phyloP scores from a whole-genome alignment of 129 eudicot species.

The Calendula officinalis region DNA sequence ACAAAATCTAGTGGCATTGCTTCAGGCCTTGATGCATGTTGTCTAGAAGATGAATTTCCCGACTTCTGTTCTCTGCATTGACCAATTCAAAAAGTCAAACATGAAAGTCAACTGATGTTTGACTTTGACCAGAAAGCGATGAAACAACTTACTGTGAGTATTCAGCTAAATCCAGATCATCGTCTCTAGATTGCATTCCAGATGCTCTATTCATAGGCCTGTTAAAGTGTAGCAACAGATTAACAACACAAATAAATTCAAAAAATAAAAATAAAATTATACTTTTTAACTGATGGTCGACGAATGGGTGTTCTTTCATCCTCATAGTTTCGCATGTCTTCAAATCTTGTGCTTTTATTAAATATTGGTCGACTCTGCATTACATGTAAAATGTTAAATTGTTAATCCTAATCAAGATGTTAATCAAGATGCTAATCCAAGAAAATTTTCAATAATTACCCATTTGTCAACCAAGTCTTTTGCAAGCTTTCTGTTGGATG shows the following conservation, averaged over 20 bases:
- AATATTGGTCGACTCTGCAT: slow-evolving; percentile 95
- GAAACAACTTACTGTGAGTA: slow-evolving; percentile 69
- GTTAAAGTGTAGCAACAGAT: slow-evolving; percentile 21
- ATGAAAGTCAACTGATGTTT: background rate
- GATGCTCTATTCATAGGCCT: slow-evolving; percentile 68
- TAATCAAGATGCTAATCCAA: too few species aligned
- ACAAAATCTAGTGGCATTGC: slow-evolving; percentile 89
- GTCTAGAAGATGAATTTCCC: slow-evolving; percentile 65
- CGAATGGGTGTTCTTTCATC: slow-evolving; percentile 64
- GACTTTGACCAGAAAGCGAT: background rate
- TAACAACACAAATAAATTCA: background rate
- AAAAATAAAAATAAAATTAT: slow-evolving; percentile 12
- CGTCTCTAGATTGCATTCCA: slow-evolving; percentile 79
- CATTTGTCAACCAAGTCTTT: slow-evolving; percentile 98
- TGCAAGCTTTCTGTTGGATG: slow-evolving; percentile 87
- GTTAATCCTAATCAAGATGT: slow-evolving; percentile 10
- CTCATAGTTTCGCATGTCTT: slow-evolving; percentile 84
- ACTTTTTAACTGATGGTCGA: slow-evolving; percentile 74
- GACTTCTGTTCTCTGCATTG: slow-evolving; percentile 65
- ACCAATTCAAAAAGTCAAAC: slow-evolving; percentile 10
- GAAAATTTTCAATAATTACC: slow-evolving; percentile 47
- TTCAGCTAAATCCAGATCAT: slow-evolving; percentile 79
- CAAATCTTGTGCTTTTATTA: slow-evolving; percentile 94
- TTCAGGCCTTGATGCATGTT: slow-evolving; percentile 85
- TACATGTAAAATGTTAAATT: slow-evolving; percentile 4